Conservation (phyloP, 2,329 filamentous ascomycete species). For the Lecanicillium sp. region DNA sequence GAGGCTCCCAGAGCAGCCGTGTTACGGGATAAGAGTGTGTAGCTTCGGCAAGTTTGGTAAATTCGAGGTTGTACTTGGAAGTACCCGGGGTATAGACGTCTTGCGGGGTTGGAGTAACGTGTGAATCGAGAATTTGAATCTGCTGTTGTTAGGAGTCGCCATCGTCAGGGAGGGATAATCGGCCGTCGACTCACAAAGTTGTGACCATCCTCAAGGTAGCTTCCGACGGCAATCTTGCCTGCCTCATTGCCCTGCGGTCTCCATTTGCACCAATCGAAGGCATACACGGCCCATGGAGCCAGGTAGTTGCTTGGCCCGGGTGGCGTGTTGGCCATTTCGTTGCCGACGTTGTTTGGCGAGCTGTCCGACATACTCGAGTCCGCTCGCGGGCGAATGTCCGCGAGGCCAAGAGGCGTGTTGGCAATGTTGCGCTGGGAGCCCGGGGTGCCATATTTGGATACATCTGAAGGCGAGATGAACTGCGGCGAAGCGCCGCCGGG, state of each 20-base stretch:
- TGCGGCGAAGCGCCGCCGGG: conserved; percentile 53
- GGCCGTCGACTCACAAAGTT: conserved; percentile 65
- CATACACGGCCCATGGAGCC: conserved; percentile 91
- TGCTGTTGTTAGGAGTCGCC: conserved; percentile 23
- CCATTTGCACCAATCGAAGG: conserved; percentile 99
- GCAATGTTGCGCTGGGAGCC: conserved; percentile 56
- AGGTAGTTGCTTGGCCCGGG: conserved; percentile 83
- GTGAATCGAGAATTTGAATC: conserved; percentile 96
- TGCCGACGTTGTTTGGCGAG: conserved; percentile 50
- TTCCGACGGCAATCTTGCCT: conserved; percentile 89
- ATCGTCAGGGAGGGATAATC: background rate
- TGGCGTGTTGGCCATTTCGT: conserved; percentile 57
- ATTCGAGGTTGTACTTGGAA: conserved; percentile 73
- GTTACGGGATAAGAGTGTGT: conserved; percentile 98
- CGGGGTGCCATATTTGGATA: conserved; percentile 45
- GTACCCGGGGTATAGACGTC: conserved; percentile 61
- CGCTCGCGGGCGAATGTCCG: conserved; percentile 81
- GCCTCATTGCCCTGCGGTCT: conserved; percentile 69
- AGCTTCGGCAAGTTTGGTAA: conserved; percentile 88
- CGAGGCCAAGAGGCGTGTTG: conserved; percentile 82
- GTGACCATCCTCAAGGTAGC: conserved; percentile 94
- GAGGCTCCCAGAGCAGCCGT: conserved; percentile 89
- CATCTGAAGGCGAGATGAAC: conserved; percentile 51
- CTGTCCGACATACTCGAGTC: conserved; percentile 74
- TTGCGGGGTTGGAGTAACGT: conserved; percentile 62